Conservation (phyloP, 2,329 filamentous ascomycete genomes). For the Apiospora aurea region DNA sequence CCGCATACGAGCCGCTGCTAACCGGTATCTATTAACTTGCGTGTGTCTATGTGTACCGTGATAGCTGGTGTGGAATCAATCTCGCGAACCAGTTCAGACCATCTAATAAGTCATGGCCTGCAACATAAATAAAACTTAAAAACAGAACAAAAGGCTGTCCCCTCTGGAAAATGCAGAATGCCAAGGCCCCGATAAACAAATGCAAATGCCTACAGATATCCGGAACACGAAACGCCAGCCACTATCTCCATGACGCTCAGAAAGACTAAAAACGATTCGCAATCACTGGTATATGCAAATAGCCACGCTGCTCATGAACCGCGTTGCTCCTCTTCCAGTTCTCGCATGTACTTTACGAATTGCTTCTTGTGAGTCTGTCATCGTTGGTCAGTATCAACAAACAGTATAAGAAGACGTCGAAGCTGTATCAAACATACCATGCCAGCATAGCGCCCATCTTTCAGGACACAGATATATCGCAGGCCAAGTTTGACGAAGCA, state of each 20-base stretch:
- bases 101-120: neutral
- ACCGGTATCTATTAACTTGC: neutral
- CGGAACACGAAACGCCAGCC: neutral
- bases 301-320: conserved; percentile 26
- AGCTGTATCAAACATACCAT: conserved; percentile 65
- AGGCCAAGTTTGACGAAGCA: conserved; percentile 94
- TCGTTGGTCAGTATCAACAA: neutral
- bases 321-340: conserved; percentile 68
- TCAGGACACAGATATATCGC: conserved; percentile 88
- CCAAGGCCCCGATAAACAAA: neutral
- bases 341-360: conserved; percentile 93
- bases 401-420: conserved; percentile 29
- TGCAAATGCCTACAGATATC: neutral
- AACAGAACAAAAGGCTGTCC: neutral
- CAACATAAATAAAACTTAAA: neutral
- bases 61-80: neutral
- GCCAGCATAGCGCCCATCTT: conserved; percentile 84
- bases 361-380: conserved; percentile 89
- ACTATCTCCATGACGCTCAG: neutral
- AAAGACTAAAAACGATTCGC: neutral
- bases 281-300: neutral
- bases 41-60: neutral
- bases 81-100: neutral
- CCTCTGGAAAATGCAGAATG: conserved; percentile 14
- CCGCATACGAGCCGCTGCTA: neutral